Percentiles rank a stretch among this genome's conserved stretches.
These are phyloP conservation scores for Yamadazyma nakazawae DNA, from an alignment of 805 yeast species.

Conservation along the genomic window DNA sequence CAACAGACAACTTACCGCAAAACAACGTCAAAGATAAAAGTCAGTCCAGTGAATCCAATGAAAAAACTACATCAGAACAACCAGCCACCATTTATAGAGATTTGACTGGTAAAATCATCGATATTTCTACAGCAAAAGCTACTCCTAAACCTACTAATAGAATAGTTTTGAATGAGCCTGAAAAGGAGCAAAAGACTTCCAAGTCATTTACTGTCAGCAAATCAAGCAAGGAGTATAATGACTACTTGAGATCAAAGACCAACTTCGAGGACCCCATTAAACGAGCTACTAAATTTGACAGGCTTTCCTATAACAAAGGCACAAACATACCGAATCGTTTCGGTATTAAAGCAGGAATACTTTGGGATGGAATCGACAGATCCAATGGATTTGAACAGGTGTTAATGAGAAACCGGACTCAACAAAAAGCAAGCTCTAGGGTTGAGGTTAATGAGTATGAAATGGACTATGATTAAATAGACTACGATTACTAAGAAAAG, in stretches of 20 bases:
- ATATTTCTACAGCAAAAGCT: constrained; percentile 24
- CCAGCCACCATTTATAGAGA: constrained; percentile 57
- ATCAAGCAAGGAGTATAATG: constrained; percentile 13
- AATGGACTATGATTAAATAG: constrained; percentile 12
- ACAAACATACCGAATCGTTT: constrained; percentile 67
- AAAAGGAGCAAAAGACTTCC: neutral
- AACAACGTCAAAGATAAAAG: neutral
- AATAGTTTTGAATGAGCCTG: neutral
- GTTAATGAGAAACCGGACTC: constrained; percentile 44
- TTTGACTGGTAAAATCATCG: constrained; percentile 52
- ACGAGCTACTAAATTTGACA: neutral
- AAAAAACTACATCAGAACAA: neutral
- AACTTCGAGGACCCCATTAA: constrained; percentile 13
- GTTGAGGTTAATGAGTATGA: constrained; percentile 23
- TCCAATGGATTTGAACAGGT: constrained; percentile 80
- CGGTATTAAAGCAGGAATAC: constrained; percentile 68
- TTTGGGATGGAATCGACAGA: constrained; percentile 87
- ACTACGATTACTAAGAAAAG: neutral
- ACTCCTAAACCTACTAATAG: constrained; percentile 1
- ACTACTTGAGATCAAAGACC: constrained; percentile 7
- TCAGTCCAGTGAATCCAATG: neutral
- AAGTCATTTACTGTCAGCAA: constrained; percentile 11
- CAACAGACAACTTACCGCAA: neutral
- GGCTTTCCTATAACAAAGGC: constrained; percentile 26
- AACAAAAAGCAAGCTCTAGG: constrained; percentile 24